Base-by-base conservation (phyloP, 2,329 filamentous ascomycete genomes). In the Magnaporthales sp. region DNA sequence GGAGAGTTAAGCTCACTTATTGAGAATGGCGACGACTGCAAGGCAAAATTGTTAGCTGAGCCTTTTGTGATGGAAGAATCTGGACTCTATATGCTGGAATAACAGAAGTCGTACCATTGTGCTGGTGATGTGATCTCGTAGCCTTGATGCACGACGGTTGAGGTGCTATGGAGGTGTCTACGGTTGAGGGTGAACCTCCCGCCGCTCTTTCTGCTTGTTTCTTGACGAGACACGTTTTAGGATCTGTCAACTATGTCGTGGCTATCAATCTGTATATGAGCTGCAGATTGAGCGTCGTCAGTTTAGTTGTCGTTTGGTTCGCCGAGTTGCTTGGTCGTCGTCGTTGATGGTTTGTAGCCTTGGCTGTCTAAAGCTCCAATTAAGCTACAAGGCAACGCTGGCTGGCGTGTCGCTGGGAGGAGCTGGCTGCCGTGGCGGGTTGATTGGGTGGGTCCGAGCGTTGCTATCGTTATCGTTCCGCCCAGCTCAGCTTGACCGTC, bases 1-100 rank as follows among this genome's bases (percentile, higher is more conserved):
- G 67, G 60, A 63, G 70, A 54, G 65, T 63, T 67, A 60, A 67
- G 72, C 87, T 78, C 85, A 97, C 93, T 97, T 89, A 97, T 97
- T 79, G 92, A 90, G 87, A 97, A 97, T 73, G 93, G 93, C 72
- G 91, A 95, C 77, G 89, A 89, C 93, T 97, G 77, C 15, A 30
- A 22, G 56, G 8, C 26, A 9, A 5, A 51, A 27, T n/a, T 70
- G 67, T 75, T 76, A 74, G 80, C 78, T 73, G 74, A 75, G 31
- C 68, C 75, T 65, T 60, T 22, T 62, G 38, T 63, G 32, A 26
- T 11, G 24, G 26, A 15, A 27, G 3, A n/a, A 4, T 9, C 22
- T 8, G 22, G 26, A 51, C 31, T 56, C 46, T 54, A 65, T 65
- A 27, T 60, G 38, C 46, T 29, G 54, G 58, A 32, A 64, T 60